phyloP scores from a whole-genome alignment of 305 asterid species.

The Solanum chacoense region DNA sequence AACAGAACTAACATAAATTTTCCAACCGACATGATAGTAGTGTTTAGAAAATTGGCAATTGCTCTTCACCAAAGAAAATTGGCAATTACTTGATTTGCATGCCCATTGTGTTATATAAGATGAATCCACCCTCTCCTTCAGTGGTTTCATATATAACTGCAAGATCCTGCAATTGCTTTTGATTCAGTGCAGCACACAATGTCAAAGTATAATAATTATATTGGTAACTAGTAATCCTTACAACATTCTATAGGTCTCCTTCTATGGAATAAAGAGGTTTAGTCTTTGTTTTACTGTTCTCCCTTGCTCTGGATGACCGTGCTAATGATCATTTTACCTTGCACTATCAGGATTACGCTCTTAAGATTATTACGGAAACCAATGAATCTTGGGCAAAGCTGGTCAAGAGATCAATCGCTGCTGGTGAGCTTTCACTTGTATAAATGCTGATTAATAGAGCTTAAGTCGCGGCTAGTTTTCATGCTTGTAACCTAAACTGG shows the following conservation, averaged over 20 bases:
- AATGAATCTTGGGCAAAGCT: constrained; percentile 89
- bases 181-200: neutral
- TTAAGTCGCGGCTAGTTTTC: neutral
- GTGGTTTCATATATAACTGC: neutral
- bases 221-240: neutral
- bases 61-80: too few species aligned
- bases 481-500: neutral
- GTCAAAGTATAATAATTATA: neutral
- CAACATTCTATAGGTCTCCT: neutral
- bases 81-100: neutral
- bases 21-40: neutral
- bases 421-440: constrained; percentile 88
- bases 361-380: constrained; percentile 69
- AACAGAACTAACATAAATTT: neutral
- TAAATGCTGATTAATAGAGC: constrained; percentile 10
- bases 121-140: neutral
- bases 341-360: constrained; percentile 65
- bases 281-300: neutral
- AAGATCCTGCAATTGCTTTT: neutral
- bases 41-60: neutral
- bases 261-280: neutral
- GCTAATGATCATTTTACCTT: neutral
- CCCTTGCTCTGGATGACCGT: neutral
- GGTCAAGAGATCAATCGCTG: constrained; percentile 70
- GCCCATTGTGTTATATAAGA: neutral